A percentile compares a stretch with the other conserved stretches of the same genome.
Conservation (phyloP, 495 filamentous ascomycete species). For the Hypomontagnella submonticulosa region DNA sequence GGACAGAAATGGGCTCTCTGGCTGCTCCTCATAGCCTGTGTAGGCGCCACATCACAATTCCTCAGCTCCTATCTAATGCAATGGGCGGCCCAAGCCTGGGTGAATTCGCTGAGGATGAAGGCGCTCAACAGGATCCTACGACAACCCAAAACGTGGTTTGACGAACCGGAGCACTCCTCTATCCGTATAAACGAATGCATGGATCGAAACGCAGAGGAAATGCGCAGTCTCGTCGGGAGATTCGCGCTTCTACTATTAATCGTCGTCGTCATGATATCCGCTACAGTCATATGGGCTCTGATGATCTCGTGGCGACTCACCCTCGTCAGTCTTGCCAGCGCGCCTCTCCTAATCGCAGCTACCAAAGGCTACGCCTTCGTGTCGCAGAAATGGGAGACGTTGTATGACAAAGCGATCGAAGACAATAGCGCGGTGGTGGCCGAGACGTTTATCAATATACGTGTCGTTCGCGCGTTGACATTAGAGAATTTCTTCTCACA, state of each 20-base stretch:
- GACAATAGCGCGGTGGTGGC: conserved; percentile 68
- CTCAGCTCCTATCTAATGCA: conserved; percentile 77
- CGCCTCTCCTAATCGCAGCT: conserved; percentile 74
- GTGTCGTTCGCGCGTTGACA: conserved; percentile 80
- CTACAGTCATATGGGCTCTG: conserved; percentile 79
- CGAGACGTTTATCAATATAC: conserved; percentile 85
- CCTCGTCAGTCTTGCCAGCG: conserved; percentile 74
- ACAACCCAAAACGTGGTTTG: conserved; percentile 90
- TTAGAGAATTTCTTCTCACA: conserved; percentile 78
- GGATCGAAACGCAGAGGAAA: conserved; percentile 87
- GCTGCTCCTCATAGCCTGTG: conserved; percentile 73
- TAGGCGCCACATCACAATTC: conserved; percentile 73
- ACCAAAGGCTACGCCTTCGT: conserved; percentile 70
- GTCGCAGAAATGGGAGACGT: conserved; percentile 76
- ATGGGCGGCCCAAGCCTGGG: conserved; percentile 78
- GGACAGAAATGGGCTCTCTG: conserved; percentile 74
- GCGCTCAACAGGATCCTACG: conserved; percentile 76
- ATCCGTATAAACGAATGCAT: conserved; percentile 73
- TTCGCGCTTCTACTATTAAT: conserved; percentile 78
- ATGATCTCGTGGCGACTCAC: conserved; percentile 83
- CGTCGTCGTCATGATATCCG: conserved; percentile 69
- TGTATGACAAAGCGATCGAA: conserved; percentile 69
- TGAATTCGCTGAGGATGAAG: conserved; percentile 74
- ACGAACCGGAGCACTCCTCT: conserved; percentile 71
- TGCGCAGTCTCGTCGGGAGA: conserved; percentile 80